phyloP scores from a whole-genome alignment of 2,329 filamentous ascomycete genomes.

The Exophiala viscosa region DNA sequence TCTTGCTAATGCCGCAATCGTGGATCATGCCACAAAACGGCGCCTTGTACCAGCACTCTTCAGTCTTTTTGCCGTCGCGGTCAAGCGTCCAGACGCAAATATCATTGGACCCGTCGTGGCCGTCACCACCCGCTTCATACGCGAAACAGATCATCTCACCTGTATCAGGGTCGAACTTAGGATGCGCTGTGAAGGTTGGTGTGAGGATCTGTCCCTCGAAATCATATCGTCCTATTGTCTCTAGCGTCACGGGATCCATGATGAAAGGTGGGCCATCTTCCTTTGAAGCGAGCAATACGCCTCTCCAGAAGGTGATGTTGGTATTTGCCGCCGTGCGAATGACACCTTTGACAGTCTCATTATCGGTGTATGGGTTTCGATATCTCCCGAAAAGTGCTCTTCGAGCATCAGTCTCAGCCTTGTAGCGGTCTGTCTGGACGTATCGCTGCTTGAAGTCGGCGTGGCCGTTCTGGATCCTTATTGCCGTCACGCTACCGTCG shows the following conservation, averaged over 20 bases:
- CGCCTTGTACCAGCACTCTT: constrained; percentile 50
- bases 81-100: constrained; percentile 49
- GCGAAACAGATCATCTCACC: constrained; percentile 53
- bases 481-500: constrained; percentile 43
- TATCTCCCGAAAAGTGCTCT: constrained; percentile 53
- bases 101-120: constrained; percentile 37
- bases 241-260: constrained; percentile 46
- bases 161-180: constrained; percentile 51
- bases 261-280: constrained; percentile 51
- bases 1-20: constrained; percentile 48
- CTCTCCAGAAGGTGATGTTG: constrained; percentile 56
- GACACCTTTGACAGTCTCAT: constrained; percentile 47
- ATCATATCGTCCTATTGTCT: constrained; percentile 49
- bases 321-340: constrained; percentile 58
- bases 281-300: constrained; percentile 45
- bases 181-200: constrained; percentile 52
- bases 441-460: constrained; percentile 43
- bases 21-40: constrained; percentile 55
- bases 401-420: constrained; percentile 37
- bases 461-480: constrained; percentile 41
- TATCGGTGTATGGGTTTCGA: constrained; percentile 56
- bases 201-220: constrained; percentile 48
- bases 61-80: constrained; percentile 41
- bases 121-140: constrained; percentile 48
- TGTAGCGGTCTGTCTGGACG: constrained; percentile 42